phyloP scores from a whole-genome alignment of 129 eudicot species.

The Kitagawia praeruptora region DNA sequence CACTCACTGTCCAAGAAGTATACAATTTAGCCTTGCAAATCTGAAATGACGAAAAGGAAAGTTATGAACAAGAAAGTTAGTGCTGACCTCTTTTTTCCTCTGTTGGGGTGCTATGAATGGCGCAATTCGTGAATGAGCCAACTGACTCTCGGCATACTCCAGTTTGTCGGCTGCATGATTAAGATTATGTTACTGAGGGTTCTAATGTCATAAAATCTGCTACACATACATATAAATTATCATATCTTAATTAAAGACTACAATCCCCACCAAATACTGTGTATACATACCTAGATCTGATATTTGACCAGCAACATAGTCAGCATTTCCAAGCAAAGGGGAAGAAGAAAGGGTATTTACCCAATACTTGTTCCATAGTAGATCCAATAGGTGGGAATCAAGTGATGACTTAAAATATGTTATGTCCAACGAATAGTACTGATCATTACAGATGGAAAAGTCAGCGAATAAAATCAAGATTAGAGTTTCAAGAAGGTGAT shows the following conservation, averaged over 20 bases:
- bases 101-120: constrained; percentile 70
- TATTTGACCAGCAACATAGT: constrained; percentile 96
- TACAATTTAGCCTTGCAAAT: not conserved
- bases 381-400: constrained; percentile 93
- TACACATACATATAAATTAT: not conserved
- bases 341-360: constrained; percentile 98
- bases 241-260: not conserved
- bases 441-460: constrained; percentile 13
- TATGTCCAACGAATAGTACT: constrained; percentile 91
- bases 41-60: not conserved
- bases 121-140: constrained; percentile 85
- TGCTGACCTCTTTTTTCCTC: constrained; percentile 86
- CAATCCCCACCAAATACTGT: not conserved
- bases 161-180: constrained; percentile 78
- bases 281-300: constrained; percentile 74
- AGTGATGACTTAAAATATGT: constrained; percentile 97
- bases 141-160: constrained; percentile 92
- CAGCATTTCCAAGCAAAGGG: constrained; percentile 91
- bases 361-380: constrained; percentile 98
- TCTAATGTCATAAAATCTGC: not conserved
- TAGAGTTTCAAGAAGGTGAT: not conserved
- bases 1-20: not conserved
- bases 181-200: not conserved
- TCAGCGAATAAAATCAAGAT: not conserved
- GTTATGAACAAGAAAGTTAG: not conserved